A percentile compares a stretch with the other conserved stretches of the same genome.
Conservation (phyloP, 2,329 filamentous ascomycete genomes). For the Scytalidium sp. region DNA sequence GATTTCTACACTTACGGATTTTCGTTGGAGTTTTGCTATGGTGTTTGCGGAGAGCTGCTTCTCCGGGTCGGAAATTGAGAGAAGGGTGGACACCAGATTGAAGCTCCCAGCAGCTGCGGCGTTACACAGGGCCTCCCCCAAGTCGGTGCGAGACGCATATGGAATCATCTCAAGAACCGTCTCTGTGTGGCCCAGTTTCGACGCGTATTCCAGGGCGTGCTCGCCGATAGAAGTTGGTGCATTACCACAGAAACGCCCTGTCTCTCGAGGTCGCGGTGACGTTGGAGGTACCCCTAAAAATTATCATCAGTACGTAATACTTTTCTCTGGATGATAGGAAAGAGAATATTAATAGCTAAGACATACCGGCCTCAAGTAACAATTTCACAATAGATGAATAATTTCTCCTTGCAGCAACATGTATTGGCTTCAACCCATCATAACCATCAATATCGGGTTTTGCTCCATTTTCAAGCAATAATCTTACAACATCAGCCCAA, state of each 20-base stretch:
- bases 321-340: neutral
- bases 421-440: slow-evolving; percentile 30
- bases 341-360: neutral
- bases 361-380: slow-evolving; percentile 31
- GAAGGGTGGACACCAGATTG: neutral
- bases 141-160: slow-evolving; percentile 5
- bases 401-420: slow-evolving; percentile 30
- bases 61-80: neutral
- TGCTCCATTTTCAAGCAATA: slow-evolving; percentile 13
- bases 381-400: slow-evolving; percentile 23
- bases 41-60: neutral
- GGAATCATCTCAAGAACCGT: slow-evolving; percentile 11
- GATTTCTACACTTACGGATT: neutral
- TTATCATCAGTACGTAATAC: too few relatives aligned
- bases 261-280: slow-evolving; percentile 23
- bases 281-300: too few relatives aligned
- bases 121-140: slow-evolving; percentile 10
- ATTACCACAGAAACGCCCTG: slow-evolving; percentile 7
- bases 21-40: neutral
- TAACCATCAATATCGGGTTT: slow-evolving; percentile 15
- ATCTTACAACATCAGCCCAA: slow-evolving; percentile 3
- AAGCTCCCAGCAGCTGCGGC: slow-evolving; percentile 6
- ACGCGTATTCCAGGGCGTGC: slow-evolving; percentile 30
- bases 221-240: slow-evolving; percentile 13
- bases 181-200: slow-evolving; percentile 20